Base-by-base conservation (phyloP, 306 rosid species). In the Citrullus mucosospermus region DNA sequence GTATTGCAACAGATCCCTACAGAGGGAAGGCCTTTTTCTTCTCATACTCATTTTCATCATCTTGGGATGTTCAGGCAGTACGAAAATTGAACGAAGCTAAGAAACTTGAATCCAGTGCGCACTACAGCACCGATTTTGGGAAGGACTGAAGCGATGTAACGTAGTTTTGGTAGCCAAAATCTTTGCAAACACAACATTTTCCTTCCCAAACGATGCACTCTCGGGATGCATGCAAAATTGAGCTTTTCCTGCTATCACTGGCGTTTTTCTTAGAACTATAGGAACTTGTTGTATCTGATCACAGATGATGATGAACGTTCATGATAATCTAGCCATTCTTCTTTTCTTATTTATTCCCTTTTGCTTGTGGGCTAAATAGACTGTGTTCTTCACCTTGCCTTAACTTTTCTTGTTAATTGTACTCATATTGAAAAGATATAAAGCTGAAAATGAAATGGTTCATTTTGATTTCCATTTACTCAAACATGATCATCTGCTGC, bases 21-120 rank as follows among this genome's bases (percentile, higher is more conserved):
- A n/a, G 67, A 6, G 32, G 56, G 38, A 20, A 5, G 58, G 55
- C 13, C 5, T 15, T 34, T 25, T 38, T 57, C 67, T 76, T 58
- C 68, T 30, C 74, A 6, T 39, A 56, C 34, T 48, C 25, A 38
- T 48, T 70, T n/a, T 36, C 46, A 46, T 80, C 58, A 65, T n/a
- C 74, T 61, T 76, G 10, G 41, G 62, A 80, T 81, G 68, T 76
- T 48, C 90, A 95, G 99, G 93, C 89, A 43, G 98, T 88, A 3
- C 81, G 96, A 11, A 91, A 90, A 82, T 38, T 88, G 76, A 88
- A 83, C 4, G 93, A 91, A 66, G 96, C 90, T 41, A 93, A 91
- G 91, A 93, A 91, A 79, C 97, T 95, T 57, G 98, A 90, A 80
- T 86, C 96, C 18, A 92, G 90, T 38, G 87, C 98, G 9, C 99